Percentiles rank a stretch among this genome's conserved stretches.
Conservation (phyloP, 1,284 basidiomycete species). For the Sutorius eximius region DNA sequence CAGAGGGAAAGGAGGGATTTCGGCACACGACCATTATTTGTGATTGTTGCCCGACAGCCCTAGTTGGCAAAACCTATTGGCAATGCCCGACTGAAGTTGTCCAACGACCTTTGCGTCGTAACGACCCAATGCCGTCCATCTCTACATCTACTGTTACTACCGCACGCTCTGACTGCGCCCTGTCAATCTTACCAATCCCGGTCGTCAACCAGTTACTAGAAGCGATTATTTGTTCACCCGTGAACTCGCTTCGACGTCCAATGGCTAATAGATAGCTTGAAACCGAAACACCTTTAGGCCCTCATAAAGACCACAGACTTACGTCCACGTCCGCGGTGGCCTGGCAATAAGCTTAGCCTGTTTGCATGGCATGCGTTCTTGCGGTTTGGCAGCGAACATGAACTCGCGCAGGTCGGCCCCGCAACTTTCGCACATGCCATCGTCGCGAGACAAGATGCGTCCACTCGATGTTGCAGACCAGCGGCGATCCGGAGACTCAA, state of each 20-base stretch:
- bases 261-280: constrained; percentile 13
- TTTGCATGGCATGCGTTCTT: constrained; percentile 1
- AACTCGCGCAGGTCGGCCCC: constrained; percentile 19
- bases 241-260: constrained; percentile 2
- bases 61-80: too few relatives aligned
- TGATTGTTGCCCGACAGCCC: neutral
- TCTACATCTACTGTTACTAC: neutral
- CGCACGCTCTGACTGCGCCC: neutral
- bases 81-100: neutral
- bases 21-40: constrained; percentile 27
- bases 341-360: constrained; percentile 10
- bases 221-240: constrained; percentile 8
- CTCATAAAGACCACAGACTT: constrained; percentile 13
- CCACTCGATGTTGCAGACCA: constrained; percentile 7
- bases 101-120: neutral
- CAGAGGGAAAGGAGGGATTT: neutral
- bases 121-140: neutral
- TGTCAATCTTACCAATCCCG: constrained; percentile 4
- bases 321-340: constrained; percentile 26
- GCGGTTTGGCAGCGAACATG: constrained; percentile 1
- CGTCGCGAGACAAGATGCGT: constrained; percentile 3
- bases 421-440: constrained; percentile 14
- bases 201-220: neutral
- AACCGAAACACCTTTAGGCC: constrained; percentile 6
- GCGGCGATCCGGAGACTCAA: constrained; percentile 20